Base-by-base conservation (phyloP, 2,329 filamentous ascomycete species). In the Fusarium anthophilum region DNA sequence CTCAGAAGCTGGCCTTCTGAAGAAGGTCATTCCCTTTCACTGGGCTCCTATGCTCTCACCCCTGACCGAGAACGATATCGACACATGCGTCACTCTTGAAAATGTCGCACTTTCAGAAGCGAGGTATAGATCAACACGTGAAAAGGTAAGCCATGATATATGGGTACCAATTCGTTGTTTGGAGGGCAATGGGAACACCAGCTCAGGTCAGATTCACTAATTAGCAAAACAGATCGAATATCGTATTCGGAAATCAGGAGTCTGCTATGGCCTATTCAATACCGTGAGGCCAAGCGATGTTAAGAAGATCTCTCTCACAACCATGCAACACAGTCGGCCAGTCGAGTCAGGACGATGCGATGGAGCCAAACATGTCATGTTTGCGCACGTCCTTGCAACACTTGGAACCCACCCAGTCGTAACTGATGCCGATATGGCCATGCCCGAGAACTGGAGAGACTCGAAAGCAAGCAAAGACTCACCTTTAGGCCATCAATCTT, bases 201-300 rank as follows among this genome's bases (percentile, higher is more conserved):
- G 24, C 22, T 35, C 37, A 35, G n/a, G 24, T 15, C 41, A 41
- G 32, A 45, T 44, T 32, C 47, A 38, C 50, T 56, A 53, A 69
- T 63, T 65, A 37, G 66, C 44, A 28, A 12, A 15, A 30, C n/a
- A 81, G 80, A 75, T 81, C 48, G 80, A 81, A 62, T 80, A 80
- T 66, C 79, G 79, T 28, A 76, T 80, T 50, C 69, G 76, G 28
- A 81, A 77, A 66, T 81, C 79, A 20, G 78, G 78, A 13, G 93
- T 98, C 63, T 92, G 90, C 80, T 86, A 95, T 59, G 95, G 95
- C 35, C 84, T 98, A 63, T 98, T 96, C 85, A 93, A 92, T 73
- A 92, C 90, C 20, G 86, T 89, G 20, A 81, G 84, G 28, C 84
- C 87, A 17, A 81, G 80, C 48, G 86, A 87, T 47, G 79, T 81